phyloP scores from a whole-genome alignment of 208 protist genomes.

The Trypanosoma brucei region DNA sequence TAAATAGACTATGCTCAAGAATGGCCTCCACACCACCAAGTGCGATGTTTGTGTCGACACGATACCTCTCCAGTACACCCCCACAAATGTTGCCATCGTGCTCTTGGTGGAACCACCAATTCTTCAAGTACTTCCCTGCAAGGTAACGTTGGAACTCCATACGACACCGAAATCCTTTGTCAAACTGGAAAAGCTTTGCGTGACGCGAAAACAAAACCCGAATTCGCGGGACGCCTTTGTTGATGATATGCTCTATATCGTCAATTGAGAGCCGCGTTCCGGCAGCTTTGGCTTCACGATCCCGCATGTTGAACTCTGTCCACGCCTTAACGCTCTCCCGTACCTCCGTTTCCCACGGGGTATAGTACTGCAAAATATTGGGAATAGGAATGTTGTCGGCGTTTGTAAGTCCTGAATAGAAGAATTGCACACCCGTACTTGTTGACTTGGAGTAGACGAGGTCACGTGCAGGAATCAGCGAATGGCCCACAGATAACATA shows the following conservation, averaged over 20 bases:
- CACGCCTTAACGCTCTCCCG: slow-evolving; percentile 99
- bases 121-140: slow-evolving; percentile 97
- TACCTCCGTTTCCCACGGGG: slow-evolving; percentile 99
- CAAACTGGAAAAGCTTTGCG: slow-evolving; percentile 99
- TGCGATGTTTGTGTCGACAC: slow-evolving; percentile 99
- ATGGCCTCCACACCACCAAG: slow-evolving; percentile 99
- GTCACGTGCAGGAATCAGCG: slow-evolving; percentile 99
- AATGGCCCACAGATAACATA: slow-evolving; percentile 99
- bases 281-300: slow-evolving; percentile 96
- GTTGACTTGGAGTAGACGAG: slow-evolving; percentile 98
- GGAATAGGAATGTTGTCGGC: slow-evolving; percentile 99
- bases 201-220: slow-evolving; percentile 99
- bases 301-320: slow-evolving; percentile 98
- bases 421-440: slow-evolving; percentile 98
- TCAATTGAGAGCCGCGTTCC: slow-evolving; percentile 98
- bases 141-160: slow-evolving; percentile 99
- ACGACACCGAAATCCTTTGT: slow-evolving; percentile 99
- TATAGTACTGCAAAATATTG: slow-evolving; percentile 99
- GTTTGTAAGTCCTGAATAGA: slow-evolving; percentile 98
- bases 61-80: slow-evolving; percentile 99
- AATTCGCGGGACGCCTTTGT: slow-evolving; percentile 99
- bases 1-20: slow-evolving; percentile 99
- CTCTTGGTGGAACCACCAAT: slow-evolving; percentile 99
- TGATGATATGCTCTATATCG: slow-evolving; percentile 99
- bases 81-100: slow-evolving; percentile 99